A percentile compares a stretch with the other conserved stretches of the same genome.
Conservation (phyloP, 805 yeast species). For the Priceomyces medius region DNA sequence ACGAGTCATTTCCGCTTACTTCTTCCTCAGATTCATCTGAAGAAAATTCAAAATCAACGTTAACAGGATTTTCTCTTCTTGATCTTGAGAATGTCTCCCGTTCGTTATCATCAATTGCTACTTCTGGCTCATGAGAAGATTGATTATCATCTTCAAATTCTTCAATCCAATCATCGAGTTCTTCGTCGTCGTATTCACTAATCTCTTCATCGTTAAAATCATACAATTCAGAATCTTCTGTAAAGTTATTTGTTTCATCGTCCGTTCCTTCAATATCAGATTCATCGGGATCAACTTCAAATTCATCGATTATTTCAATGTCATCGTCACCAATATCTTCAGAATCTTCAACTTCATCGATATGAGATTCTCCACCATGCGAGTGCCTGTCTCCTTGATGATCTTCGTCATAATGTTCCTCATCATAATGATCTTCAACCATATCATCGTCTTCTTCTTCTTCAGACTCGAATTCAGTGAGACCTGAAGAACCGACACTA, state of each 20-base stretch:
- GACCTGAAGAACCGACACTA: slow-evolving; percentile 19
- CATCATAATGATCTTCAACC: slow-evolving; percentile 7
- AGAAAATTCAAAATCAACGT: slow-evolving; percentile 11
- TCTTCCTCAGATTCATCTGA: slow-evolving; percentile 14
- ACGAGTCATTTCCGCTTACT: slow-evolving; percentile 19
- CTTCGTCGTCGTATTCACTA: slow-evolving; percentile 30
- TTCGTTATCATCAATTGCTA: slow-evolving; percentile 14
- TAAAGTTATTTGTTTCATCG: slow-evolving; percentile 22
- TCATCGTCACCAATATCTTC: slow-evolving; percentile 28
- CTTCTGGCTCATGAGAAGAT: slow-evolving; percentile 14
- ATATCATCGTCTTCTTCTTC: slow-evolving; percentile 22
- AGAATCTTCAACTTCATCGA: slow-evolving; percentile 18
- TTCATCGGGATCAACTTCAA: slow-evolving; percentile 29
- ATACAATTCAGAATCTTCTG: slow-evolving; percentile 19
- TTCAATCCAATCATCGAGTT: slow-evolving; percentile 41
- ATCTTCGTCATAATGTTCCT: slow-evolving; percentile 8
- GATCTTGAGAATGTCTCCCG: slow-evolving; percentile 8
- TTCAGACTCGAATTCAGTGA: slow-evolving; percentile 26
- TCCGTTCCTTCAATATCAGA: slow-evolving; percentile 28
- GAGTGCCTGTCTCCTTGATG: slow-evolving; percentile 2
- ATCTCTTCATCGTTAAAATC: slow-evolving; percentile 24
- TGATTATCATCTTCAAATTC: slow-evolving; percentile 32
- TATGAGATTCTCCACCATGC: slow-evolving; percentile 8
- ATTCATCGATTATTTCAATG: slow-evolving; percentile 36
- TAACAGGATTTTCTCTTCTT: slow-evolving; percentile 6